phyloP scores from a whole-genome alignment of 2,329 filamentous ascomycete genomes.

The Penicillium freii region DNA sequence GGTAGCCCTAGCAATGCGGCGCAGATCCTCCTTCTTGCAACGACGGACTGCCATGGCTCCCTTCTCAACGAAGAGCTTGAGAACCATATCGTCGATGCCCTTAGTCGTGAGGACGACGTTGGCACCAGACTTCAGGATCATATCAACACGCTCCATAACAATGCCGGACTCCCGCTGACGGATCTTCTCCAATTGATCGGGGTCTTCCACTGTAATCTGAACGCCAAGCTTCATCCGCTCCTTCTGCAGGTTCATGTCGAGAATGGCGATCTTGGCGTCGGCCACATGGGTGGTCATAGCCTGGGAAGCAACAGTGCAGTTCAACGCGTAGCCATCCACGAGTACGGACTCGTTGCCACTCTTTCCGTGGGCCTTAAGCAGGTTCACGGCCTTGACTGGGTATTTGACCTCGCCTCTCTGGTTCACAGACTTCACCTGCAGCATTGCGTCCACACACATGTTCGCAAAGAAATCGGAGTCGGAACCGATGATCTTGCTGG shows the following conservation, averaged over 20 bases:
- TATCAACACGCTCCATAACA: slow-evolving; percentile 87
- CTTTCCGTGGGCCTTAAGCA: slow-evolving; percentile 97
- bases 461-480: slow-evolving; percentile 97
- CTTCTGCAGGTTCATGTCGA: slow-evolving; percentile 99
- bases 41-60: slow-evolving; percentile 93
- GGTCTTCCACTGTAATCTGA: slow-evolving; percentile 96
- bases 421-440: slow-evolving; percentile 89
- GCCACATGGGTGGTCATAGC: slow-evolving; percentile 91
- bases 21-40: slow-evolving; percentile 97
- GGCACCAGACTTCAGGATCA: slow-evolving; percentile 96
- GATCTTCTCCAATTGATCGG: slow-evolving; percentile 96
- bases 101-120: slow-evolving; percentile 97
- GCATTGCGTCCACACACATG: slow-evolving; percentile 96
- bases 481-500: slow-evolving; percentile 94
- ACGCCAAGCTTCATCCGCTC: slow-evolving; percentile 99
- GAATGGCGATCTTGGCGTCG: slow-evolving; percentile 92
- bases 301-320: slow-evolving; percentile 97
- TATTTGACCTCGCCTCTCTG: slow-evolving; percentile 90
- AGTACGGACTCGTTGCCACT: slow-evolving; percentile 81
- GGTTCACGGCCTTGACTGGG: slow-evolving; percentile 97
- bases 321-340: slow-evolving; percentile 94
- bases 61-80: slow-evolving; percentile 92
- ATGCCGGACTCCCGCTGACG: slow-evolving; percentile 89
- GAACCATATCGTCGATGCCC: slow-evolving; percentile 92
- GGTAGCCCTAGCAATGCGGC: slow-evolving; percentile 92